These are phyloP conservation scores for Colletotrichum sp. DNA, from an alignment of 2,329 filamentous ascomycete genomes.

Conservation along the genomic window DNA sequence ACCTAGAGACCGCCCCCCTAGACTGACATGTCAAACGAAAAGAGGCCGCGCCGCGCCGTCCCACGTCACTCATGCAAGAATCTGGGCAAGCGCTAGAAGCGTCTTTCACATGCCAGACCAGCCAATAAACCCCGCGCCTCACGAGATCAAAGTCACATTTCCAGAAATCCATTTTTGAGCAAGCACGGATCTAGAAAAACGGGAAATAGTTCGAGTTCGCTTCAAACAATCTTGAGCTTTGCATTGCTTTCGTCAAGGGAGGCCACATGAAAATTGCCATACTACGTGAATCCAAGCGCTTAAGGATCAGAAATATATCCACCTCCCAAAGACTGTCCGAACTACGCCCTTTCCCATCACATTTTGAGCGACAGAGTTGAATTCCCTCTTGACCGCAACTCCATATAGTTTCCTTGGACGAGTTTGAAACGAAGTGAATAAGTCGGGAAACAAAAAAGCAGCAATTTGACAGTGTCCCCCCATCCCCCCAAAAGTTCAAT, in stretches of 20 bases:
- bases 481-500: neutral
- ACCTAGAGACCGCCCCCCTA: neutral
- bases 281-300: neutral
- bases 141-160: neutral
- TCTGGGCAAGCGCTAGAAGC: neutral
- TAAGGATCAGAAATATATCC: neutral
- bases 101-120: neutral
- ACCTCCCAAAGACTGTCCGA: neutral
- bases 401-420: neutral
- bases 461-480: neutral
- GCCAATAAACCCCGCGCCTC: neutral
- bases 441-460: neutral
- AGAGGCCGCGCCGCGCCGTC: neutral
- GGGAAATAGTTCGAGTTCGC: neutral
- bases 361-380: neutral
- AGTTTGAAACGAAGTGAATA: neutral
- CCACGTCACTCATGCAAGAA: neutral
- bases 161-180: neutral
- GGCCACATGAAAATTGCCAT: neutral
- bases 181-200: neutral
- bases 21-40: neutral
- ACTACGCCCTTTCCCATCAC: neutral
- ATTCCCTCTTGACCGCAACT: neutral
- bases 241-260: neutral
- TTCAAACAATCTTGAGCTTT: neutral